A percentile compares a stretch with the other conserved stretches of the same genome.
These are phyloP conservation scores for Microbotryum violaceum DNA, from an alignment of 1,284 basidiomycete genomes.

Conservation along the genomic window DNA sequence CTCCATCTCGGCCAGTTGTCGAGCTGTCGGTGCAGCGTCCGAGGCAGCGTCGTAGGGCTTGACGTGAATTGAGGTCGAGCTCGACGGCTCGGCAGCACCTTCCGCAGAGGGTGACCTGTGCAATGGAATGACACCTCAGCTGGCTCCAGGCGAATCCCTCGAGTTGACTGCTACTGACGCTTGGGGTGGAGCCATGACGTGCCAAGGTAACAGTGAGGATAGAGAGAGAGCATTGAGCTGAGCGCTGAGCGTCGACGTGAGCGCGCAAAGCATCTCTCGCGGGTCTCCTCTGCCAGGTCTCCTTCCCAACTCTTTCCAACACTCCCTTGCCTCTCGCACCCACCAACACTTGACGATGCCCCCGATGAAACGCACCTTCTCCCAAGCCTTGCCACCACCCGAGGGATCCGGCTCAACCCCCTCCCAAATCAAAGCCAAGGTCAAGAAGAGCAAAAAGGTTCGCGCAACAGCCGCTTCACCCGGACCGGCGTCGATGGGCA, in stretches of 20 bases:
- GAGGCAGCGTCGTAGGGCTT: slow-evolving; percentile 4
- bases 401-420: neutral
- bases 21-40: neutral
- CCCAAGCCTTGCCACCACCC: slow-evolving; percentile 10
- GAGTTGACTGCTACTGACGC: too few relatives aligned
- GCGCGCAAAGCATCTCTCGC: neutral
- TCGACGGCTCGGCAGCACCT: too few relatives aligned
- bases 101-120: too few relatives aligned
- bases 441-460: slow-evolving; percentile 10
- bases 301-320: neutral
- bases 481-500: neutral
- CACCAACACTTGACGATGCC: neutral
- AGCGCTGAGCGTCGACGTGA: too few relatives aligned
- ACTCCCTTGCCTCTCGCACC: neutral
- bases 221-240: too few relatives aligned
- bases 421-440: neutral
- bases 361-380: slow-evolving; percentile 11
- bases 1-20: slow-evolving; percentile 1
- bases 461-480: neutral
- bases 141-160: too few relatives aligned
- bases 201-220: too few relatives aligned
- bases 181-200: too few relatives aligned
- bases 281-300: too few relatives aligned
- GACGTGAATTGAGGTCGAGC: slow-evolving; percentile 8
- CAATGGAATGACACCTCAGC: too few relatives aligned